Conservation (phyloP, 2,329 filamentous ascomycete species). For the Aaosphaeria arxii region DNA sequence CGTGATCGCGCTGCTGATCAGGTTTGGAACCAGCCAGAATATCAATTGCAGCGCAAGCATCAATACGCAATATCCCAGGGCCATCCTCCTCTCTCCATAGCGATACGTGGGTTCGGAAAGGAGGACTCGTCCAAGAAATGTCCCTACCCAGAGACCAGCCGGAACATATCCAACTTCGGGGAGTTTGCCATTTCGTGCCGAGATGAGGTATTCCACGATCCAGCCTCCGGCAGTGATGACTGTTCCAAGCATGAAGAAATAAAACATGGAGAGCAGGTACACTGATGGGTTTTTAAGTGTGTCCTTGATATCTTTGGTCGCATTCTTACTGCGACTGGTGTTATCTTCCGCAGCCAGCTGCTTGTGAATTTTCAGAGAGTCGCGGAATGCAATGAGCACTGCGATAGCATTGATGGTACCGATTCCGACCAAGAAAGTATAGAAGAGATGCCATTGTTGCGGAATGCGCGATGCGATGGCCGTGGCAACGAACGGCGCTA, state of each 20-base stretch:
- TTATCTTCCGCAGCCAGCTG: neutral
- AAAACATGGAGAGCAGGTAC: conserved; percentile 61
- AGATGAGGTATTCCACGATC: conserved; percentile 64
- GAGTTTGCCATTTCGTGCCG: conserved; percentile 56
- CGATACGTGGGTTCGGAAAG: conserved; percentile 59
- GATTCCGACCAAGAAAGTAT: conserved; percentile 53
- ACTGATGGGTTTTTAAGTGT: conserved; percentile 48
- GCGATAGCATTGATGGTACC: conserved; percentile 51
- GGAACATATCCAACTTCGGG: conserved; percentile 61
- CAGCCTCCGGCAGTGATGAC: conserved; percentile 58
- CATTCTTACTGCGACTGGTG: conserved; percentile 27
- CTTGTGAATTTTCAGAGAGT: conserved; percentile 38
- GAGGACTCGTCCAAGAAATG: conserved; percentile 55
- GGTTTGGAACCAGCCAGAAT: conserved; percentile 23
- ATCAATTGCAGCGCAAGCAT: conserved; percentile 43
- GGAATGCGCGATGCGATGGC: conserved; percentile 38
- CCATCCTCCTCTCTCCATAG: conserved; percentile 57
- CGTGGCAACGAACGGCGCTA: conserved; percentile 51
- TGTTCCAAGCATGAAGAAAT: conserved; percentile 61
- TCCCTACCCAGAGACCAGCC: conserved; percentile 58
- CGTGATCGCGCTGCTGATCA: conserved; percentile 48
- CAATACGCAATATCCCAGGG: conserved; percentile 52
- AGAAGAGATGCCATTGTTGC: conserved; percentile 56
- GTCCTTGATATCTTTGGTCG: conserved; percentile 44
- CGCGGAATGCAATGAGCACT: conserved; percentile 50